A percentile compares a stretch with the other conserved stretches of the same genome.
Evolutionary conservation across 345 rosid species (phyloP).

Genomic region (Pistacia atlantica): DNA sequence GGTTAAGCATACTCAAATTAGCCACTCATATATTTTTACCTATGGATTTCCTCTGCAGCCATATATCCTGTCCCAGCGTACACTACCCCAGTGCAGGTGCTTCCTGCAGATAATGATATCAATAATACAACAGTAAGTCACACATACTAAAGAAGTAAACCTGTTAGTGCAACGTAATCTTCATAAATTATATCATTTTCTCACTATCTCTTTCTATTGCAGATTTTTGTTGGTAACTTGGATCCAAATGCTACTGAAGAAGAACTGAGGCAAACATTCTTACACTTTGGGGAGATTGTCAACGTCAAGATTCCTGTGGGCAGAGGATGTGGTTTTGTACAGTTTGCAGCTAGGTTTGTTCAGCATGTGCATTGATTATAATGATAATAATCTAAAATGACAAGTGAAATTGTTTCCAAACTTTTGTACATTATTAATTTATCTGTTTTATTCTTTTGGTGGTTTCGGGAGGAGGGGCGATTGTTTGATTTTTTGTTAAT

Average conservation of each 20-base stretch:
- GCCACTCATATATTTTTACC: constrained; percentile 12
- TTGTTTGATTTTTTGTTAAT: not conserved
- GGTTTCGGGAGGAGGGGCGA: not conserved
- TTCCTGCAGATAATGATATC: constrained; percentile 67
- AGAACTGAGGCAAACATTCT: constrained; percentile 74
- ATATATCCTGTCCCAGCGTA: constrained; percentile 68
- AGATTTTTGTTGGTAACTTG: constrained; percentile 79
- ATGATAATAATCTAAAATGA: not conserved
- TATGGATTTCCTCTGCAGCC: constrained; percentile 43
- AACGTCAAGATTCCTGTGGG: constrained; percentile 84
- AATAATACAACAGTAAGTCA: constrained; percentile 83
- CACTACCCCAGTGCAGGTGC: constrained; percentile 56
- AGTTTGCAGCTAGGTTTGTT: constrained; percentile 69
- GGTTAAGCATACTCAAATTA: not conserved
- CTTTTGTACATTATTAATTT: not conserved
- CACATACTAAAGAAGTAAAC: not conserved
- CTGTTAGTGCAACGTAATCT: not conserved
- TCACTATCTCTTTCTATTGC: constrained; percentile 34
- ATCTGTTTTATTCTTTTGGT: not conserved
- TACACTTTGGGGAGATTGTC: constrained; percentile 70
- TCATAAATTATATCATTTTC: constrained; percentile 21
- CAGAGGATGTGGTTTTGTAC: constrained; percentile 91
- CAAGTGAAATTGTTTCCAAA: constrained; percentile 1
- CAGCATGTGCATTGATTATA: not conserved
- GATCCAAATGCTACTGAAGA: constrained; percentile 88